Percentiles rank a stretch among this genome's conserved stretches.
Evolutionary conservation across 164 flowering plant species (phyloP).

Genomic region (Vitis labrusca): DNA sequence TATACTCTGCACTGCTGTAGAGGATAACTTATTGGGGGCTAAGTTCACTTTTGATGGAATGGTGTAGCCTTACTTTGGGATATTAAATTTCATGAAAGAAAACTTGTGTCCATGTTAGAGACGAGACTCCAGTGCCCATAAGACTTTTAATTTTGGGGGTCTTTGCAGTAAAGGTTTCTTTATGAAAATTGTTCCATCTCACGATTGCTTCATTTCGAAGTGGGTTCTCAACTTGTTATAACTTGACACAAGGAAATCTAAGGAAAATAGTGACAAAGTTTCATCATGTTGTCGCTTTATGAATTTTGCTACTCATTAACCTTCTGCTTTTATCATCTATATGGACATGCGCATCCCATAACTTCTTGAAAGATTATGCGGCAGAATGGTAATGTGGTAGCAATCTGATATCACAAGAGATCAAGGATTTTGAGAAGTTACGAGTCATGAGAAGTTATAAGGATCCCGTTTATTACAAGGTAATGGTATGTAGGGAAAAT

Average conservation of each 20-base stretch:
- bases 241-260: not conserved
- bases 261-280: not conserved
- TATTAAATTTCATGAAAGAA: not conserved
- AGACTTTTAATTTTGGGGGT: not conserved
- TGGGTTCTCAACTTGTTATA: not conserved
- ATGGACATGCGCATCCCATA: constrained; percentile 18
- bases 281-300: constrained; percentile 12
- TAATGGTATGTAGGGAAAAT: constrained; percentile 19
- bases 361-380: constrained; percentile 21
- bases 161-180: not conserved
- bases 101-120: not conserved
- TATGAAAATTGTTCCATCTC: not conserved
- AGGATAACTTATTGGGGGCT: not conserved
- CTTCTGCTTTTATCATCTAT: constrained; percentile 16
- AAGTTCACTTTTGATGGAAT: not conserved
- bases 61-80: not conserved
- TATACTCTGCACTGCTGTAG: not conserved
- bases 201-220: not conserved
- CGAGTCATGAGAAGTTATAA: constrained; percentile 26
- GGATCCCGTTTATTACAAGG: constrained; percentile 24
- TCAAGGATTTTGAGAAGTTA: constrained; percentile 22
- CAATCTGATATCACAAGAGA: constrained; percentile 25
- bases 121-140: not conserved
- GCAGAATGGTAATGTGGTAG: constrained; percentile 30
- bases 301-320: constrained; percentile 10